phyloP scores from a whole-genome alignment of 2,329 filamentous ascomycete species.

The Zalaria sp. region DNA sequence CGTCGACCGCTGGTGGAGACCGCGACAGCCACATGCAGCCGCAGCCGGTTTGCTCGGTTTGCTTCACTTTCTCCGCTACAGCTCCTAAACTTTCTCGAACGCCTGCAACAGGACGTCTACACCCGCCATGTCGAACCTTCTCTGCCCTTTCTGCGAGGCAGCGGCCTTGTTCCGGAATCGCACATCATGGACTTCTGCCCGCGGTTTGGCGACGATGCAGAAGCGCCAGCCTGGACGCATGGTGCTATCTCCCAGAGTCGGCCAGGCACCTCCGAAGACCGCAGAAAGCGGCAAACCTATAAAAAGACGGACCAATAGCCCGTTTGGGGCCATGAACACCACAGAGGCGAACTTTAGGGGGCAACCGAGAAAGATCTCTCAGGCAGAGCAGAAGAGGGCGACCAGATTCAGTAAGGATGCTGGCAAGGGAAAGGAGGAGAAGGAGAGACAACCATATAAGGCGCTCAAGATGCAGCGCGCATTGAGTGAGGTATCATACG shows the following conservation, averaged over 20 bases:
- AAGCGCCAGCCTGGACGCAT: slow-evolving; percentile 35
- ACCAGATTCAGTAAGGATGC: slow-evolving; percentile 39
- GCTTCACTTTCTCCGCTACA: too few species aligned
- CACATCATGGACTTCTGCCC: slow-evolving; percentile 21
- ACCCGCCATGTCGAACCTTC: slow-evolving; percentile 7
- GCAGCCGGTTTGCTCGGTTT: too few species aligned
- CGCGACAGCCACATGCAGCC: too few species aligned
- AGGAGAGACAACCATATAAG: slow-evolving; percentile 47
- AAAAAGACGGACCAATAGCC: slow-evolving; percentile 31
- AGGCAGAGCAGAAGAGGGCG: slow-evolving; percentile 32
- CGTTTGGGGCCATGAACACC: slow-evolving; percentile 47
- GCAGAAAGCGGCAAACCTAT: slow-evolving; percentile 21
- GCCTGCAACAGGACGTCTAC: too few species aligned
- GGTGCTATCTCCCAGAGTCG: slow-evolving; percentile 33
- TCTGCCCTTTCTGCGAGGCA: slow-evolving; percentile 30
- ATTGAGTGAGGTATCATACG: slow-evolving; percentile 64
- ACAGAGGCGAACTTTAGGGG: slow-evolving; percentile 32
- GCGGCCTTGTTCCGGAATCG: slow-evolving; percentile 12
- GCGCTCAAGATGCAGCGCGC: slow-evolving; percentile 89
- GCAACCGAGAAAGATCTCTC: slow-evolving; percentile 21
- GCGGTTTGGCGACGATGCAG: slow-evolving; percentile 26
- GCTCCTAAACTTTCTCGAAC: too few species aligned
- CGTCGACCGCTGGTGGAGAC: too few species aligned
- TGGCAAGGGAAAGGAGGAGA: slow-evolving; percentile 25
- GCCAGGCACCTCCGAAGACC: slow-evolving; percentile 14